Base-by-base conservation (phyloP, 768 basidiomycete genomes). In the Suillus tomentosus region DNA sequence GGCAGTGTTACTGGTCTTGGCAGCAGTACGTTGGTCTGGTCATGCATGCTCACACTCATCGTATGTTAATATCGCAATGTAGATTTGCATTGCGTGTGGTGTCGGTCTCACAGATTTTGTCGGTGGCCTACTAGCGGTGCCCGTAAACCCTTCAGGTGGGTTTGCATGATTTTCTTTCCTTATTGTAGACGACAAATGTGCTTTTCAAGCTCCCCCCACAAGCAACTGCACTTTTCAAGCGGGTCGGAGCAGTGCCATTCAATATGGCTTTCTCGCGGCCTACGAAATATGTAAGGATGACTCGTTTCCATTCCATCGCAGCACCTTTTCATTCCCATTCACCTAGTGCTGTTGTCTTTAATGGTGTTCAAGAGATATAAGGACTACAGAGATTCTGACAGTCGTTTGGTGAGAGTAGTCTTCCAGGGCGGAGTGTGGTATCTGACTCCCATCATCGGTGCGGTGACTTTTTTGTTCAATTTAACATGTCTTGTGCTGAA, bases 321-420 rank as follows among this genome's bases (percentile, higher is more conserved):
- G 24, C 17, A 5, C 5, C 5, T 27, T 42, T 9, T 24, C 22
- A 40, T 13, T 7, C 17, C 2, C 1, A 17, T 24, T 22, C 7
- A 24, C 24, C 22, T 48, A 58, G 57, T 40, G 17, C 11, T 58
- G 10, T 11, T 58, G 27, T 42, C 39, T 27, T 58, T 58, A 13
- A 58, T 24, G 24, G 57, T 58, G 10, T 58, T 11, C 57, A 58
- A 58, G 24, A 58, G 14, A 58, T 42, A 42, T 58, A 9, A 42
- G 27, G 56, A 58, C 6, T 58, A 58, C 24, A 58, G 39, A 27
- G 17, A 40, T 42, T 19, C 10, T 24, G 7, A 27, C 24, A 24
- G 56, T 5, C 39, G 17, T 58, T 6, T 58, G 9, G 24, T 58
- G 57, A 42, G 10, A 15, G 24, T 11, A 10, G 40, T 58, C 17